Percentiles rank a stretch among this genome's conserved stretches.
phyloP scores from a whole-genome alignment of 768 basidiomycete genomes.

The Agaricus subrufescens region DNA sequence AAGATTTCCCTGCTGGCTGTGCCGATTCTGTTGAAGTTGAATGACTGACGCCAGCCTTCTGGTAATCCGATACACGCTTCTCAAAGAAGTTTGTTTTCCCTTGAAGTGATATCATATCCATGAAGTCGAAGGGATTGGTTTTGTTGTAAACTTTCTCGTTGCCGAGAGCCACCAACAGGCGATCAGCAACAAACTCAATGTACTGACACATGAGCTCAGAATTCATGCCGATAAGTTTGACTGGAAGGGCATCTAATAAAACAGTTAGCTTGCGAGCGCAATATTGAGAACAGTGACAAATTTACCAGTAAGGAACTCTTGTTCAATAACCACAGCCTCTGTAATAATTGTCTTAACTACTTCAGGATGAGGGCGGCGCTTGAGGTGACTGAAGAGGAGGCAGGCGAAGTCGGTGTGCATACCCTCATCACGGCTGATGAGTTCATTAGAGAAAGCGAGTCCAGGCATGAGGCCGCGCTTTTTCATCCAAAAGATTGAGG shows the following conservation, averaged over 20 bases:
- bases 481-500: slow-evolving; percentile 97
- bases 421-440: slow-evolving; percentile 95
- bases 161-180: slow-evolving; percentile 82
- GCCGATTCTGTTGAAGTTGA: slow-evolving; percentile 27
- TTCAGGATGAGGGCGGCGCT: slow-evolving; percentile 80
- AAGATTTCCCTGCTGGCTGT: slow-evolving; percentile 23
- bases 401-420: slow-evolving; percentile 98
- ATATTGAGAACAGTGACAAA: slow-evolving; percentile 24
- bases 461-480: slow-evolving; percentile 98
- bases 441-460: slow-evolving; percentile 94
- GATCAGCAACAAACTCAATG: slow-evolving; percentile 91
- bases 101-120: slow-evolving; percentile 94
- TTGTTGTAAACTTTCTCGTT: slow-evolving; percentile 82
- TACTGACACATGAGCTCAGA: slow-evolving; percentile 84
- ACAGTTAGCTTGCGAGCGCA: slow-evolving; percentile 21
- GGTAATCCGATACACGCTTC: slow-evolving; percentile 87
- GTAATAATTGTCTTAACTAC: slow-evolving; percentile 69
- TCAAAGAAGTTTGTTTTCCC: slow-evolving; percentile 99
- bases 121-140: slow-evolving; percentile 90
- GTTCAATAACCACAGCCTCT: slow-evolving; percentile 85
- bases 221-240: slow-evolving; percentile 93
- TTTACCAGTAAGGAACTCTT: slow-evolving; percentile 82
- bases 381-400: slow-evolving; percentile 82
- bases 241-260: slow-evolving; percentile 76
- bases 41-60: slow-evolving; percentile 65